Percentiles rank a stretch among this genome's conserved stretches.
These are phyloP conservation scores for Colletotrichum zoysiae DNA, from an alignment of 2,329 filamentous ascomycete species.

Conservation along the genomic window DNA sequence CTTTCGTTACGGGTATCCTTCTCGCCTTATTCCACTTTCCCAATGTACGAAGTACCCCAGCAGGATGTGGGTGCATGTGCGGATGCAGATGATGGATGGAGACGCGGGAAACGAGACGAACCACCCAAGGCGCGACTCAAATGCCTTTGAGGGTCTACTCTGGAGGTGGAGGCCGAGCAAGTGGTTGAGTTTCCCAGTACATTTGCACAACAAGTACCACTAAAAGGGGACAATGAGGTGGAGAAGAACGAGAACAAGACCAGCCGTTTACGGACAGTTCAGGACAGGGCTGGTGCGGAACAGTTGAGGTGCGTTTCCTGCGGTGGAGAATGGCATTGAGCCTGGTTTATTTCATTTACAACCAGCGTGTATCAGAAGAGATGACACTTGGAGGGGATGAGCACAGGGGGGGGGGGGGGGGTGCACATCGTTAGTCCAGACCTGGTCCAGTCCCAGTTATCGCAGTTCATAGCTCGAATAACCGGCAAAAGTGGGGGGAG, in stretches of 20 bases:
- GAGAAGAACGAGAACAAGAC: constrained; percentile 47
- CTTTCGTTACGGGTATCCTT: neutral
- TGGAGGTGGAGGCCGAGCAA: neutral
- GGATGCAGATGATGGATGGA: constrained; percentile 24
- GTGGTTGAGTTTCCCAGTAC: neutral
- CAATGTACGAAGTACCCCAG: constrained; percentile 17
- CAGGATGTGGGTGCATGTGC: constrained; percentile 1
- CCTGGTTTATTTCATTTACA: constrained; percentile 60
- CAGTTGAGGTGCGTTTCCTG: constrained; percentile 42
- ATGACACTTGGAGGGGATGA: constrained; percentile 45
- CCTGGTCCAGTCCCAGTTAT: constrained; percentile 2
- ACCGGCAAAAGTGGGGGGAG: neutral
- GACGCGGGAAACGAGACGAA: constrained; percentile 36
- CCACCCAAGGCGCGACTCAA: constrained; percentile 24
- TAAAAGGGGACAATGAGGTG: constrained; percentile 36
- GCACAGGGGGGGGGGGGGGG: constrained; percentile 13
- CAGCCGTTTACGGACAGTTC: constrained; percentile 52
- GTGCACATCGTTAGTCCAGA: constrained; percentile 10
- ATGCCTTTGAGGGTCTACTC: constrained; percentile 4
- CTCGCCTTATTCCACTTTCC: constrained; percentile 31
- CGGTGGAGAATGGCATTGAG: constrained; percentile 57
- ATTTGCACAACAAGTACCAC: neutral
- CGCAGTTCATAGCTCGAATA: neutral
- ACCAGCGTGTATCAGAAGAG: constrained; percentile 60
- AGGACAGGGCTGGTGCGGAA: constrained; percentile 49